Evolutionary conservation across 2,329 filamentous ascomycete genomes (phyloP).

Genomic region (Claviceps cyperi): DNA sequence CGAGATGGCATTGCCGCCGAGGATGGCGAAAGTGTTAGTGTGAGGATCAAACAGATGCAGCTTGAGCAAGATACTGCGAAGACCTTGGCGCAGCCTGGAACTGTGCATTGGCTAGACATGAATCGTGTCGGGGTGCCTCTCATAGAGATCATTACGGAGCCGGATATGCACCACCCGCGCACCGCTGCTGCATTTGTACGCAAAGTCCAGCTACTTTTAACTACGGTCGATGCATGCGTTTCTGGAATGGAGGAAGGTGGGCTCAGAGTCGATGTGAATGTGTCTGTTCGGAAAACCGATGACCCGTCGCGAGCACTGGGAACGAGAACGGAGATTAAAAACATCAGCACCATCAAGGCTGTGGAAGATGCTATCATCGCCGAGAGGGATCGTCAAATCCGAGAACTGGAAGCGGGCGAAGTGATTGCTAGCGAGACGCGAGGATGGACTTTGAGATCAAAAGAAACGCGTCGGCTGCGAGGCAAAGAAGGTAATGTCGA

Average conservation of each 20-base stretch:
- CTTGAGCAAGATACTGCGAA: conserved; percentile 98
- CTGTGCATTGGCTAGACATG: conserved; percentile 72
- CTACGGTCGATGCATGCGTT: conserved; percentile 69
- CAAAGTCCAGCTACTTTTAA: conserved; percentile 73
- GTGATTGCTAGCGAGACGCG: conserved; percentile 72
- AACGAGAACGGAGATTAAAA: conserved; percentile 93
- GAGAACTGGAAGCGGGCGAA: conserved; percentile 60
- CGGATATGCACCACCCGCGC: conserved; percentile 72
- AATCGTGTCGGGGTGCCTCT: conserved; percentile 84
- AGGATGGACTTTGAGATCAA: conserved; percentile 78
- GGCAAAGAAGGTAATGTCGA: conserved; percentile 96
- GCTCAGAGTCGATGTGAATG: conserved; percentile 85
- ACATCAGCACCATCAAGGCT: conserved; percentile 84
- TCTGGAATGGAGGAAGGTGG: conserved; percentile 90
- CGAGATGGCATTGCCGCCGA: conserved; percentile 69
- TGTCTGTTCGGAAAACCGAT: conserved; percentile 59
- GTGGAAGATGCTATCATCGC: conserved; percentile 90
- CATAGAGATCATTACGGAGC: conserved; percentile 88
- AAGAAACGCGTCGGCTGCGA: conserved; percentile 65
- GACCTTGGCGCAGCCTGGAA: conserved; percentile 63
- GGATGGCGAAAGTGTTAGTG: conserved; percentile 52
- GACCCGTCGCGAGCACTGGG: conserved; percentile 41
- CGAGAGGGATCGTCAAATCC: conserved; percentile 80
- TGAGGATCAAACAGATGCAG: conserved; percentile 88
- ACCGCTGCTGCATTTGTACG: conserved; percentile 80